A percentile compares a stretch with the other conserved stretches of the same genome.
phyloP scores from a whole-genome alignment of 2,329 filamentous ascomycete species.

The Neopestalotiopsis clavispora region DNA sequence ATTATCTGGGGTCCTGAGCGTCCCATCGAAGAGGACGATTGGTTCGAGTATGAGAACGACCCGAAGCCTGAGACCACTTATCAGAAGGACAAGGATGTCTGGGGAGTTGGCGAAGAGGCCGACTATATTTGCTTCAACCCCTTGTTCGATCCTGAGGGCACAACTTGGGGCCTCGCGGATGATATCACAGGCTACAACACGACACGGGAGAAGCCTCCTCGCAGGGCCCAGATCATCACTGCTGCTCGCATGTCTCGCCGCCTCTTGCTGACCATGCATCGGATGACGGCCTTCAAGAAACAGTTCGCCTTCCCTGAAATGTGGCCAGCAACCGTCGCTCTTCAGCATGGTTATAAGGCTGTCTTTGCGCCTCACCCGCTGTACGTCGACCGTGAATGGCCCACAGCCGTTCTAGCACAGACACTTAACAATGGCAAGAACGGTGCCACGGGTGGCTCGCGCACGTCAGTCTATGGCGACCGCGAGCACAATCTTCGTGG shows the following conservation, averaged over 20 bases:
- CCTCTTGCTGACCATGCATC: constrained; percentile 86
- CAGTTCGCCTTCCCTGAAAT: constrained; percentile 95
- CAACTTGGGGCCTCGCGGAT: constrained; percentile 80
- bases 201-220: constrained; percentile 66
- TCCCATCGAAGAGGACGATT: constrained; percentile 69
- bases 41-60: constrained; percentile 75
- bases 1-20: constrained; percentile 85
- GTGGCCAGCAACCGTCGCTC: constrained; percentile 87
- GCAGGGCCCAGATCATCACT: constrained; percentile 88
- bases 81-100: constrained; percentile 80
- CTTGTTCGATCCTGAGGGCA: constrained; percentile 87
- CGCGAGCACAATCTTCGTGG: constrained; percentile 88
- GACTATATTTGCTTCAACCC: constrained; percentile 93
- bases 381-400: constrained; percentile 88
- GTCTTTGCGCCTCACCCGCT: constrained; percentile 90
- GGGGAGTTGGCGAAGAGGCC: constrained; percentile 90
- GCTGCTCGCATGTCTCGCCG: constrained; percentile 81
- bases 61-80: constrained; percentile 72
- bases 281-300: constrained; percentile 82
- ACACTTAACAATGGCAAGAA: constrained; percentile 82
- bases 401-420: constrained; percentile 74
- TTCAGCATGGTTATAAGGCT: constrained; percentile 92
- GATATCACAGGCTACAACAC: constrained; percentile 86
- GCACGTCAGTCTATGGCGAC: constrained; percentile 78
- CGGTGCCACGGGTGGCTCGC: constrained; percentile 74